A percentile compares a stretch with the other conserved stretches of the same genome.
These are phyloP conservation scores for Raffaelea deltoideospora DNA, from an alignment of 2,329 filamentous ascomycete genomes.

Conservation along the genomic window DNA sequence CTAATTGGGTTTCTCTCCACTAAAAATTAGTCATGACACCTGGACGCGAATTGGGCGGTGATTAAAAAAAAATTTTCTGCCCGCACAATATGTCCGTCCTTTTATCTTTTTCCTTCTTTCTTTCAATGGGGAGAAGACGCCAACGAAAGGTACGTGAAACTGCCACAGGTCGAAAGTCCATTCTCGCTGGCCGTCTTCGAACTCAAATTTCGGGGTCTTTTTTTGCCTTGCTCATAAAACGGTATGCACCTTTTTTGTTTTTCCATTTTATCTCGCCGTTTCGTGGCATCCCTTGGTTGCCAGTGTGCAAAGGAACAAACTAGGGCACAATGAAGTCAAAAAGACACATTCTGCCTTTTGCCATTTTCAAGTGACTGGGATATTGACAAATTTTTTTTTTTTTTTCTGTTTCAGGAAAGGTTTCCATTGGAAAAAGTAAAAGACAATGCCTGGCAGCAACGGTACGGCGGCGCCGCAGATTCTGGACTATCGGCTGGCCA, in stretches of 20 bases:
- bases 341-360: neutral
- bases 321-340: no score
- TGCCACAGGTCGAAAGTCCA: slow-evolving; percentile 11
- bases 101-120: slow-evolving; percentile 11
- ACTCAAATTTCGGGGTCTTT: slow-evolving; percentile 4
- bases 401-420: neutral
- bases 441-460: slow-evolving; percentile 51
- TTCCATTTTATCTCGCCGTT: no score
- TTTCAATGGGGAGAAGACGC: slow-evolving; percentile 15
- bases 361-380: no score
- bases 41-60: no score
- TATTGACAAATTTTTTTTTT: neutral
- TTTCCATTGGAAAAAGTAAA: neutral
- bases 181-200: slow-evolving; percentile 12
- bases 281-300: no score
- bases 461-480: slow-evolving; percentile 42
- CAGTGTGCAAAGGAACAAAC: no score
- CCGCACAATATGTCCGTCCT: neutral
- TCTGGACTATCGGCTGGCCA: slow-evolving; percentile 59
- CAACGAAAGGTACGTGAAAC: slow-evolving; percentile 12
- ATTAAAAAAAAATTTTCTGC: slow-evolving; percentile 12
- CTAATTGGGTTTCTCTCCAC: no score
- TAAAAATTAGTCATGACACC: no score
- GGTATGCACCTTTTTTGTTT: neutral
- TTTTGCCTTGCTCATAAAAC: neutral